Evolutionary conservation across 2,329 filamentous ascomycete genomes (phyloP), one percentile per base, ranked within the genome.

Genomic region (Metarhizium humberi): DNA sequence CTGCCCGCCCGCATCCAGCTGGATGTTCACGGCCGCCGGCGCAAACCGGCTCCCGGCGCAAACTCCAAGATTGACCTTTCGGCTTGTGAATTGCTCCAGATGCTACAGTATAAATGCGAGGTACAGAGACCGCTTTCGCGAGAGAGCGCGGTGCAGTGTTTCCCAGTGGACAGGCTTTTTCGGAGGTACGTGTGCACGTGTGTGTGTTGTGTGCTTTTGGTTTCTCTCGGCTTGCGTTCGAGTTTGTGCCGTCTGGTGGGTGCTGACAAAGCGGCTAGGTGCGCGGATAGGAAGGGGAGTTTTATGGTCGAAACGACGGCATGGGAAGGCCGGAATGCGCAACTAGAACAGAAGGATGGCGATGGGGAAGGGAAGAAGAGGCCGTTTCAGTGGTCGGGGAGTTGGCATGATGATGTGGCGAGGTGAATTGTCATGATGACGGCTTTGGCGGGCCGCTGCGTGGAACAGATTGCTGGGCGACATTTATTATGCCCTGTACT

Each of bases 241-340:
- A 6, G 8, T 16, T 11, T 16, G 38, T 38, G 36, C n/a, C 10
- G 16, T 10, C 43, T 43, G 4, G 40, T 25, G 30, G 45, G 55
- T 13, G 48, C 55, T 43, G 25, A 49, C 51, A 52, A 52, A 52
- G 55, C 47, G 57, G 59, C 42, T 65, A 86, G 83, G 61, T 86
- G 83, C 66, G 71, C 73, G 56, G 81, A 85, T 67, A 76, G 71
- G 61, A 79, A 79, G 14, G 79, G 79, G 4, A 71, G 56, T 7
- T 86, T 86, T 61, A 78, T 73, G 66, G 78, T 84, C 47, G 83
- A 86, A 70, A 86, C 83, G 29, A 86, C 83, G 13, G 74, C 76
- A 47, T 86, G 82, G 82, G 82, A 86, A 69, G 74, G 67, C 57
- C 66, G 64, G 57, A 61, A 60, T 49, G 59, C 59, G 4, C 30